Base-by-base conservation (phyloP, 208 protist species). In the Acanthamoeba royreba region DNA sequence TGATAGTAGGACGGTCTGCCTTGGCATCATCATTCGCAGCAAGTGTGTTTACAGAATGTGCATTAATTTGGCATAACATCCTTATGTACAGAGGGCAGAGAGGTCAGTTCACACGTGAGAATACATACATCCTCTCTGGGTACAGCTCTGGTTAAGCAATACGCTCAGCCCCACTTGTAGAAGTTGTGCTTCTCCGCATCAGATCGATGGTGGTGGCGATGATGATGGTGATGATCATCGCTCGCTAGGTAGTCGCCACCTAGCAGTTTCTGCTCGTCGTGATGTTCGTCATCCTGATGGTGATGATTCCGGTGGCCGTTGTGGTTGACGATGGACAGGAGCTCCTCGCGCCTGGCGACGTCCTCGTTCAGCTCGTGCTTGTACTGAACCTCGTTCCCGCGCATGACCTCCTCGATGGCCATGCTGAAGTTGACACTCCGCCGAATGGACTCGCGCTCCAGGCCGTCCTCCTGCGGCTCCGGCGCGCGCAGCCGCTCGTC, bases 121-220 rank as follows among this genome's bases (percentile, higher is more conserved):
- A n/a, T n/a, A n/a, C n/a, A n/a, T n/a, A n/a, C n/a, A n/a, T n/a
- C n/a, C n/a, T n/a, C n/a, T n/a, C n/a, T n/a, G n/a, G n/a, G n/a
- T n/a, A n/a, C n/a, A n/a, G n/a, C n/a, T n/a, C n/a, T n/a, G n/a
- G n/a, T n/a, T n/a, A n/a, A n/a, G n/a, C n/a, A n/a, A n/a, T 8
- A 25, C 55, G 11, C 33, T 77, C 35, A 77, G 66, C 66, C 66
- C 66, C 66, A 77, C 66, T 77, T 77, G 38, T 77, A 77, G 15
- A 77, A 77, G 66, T 77, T 77, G 66, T 77, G 66, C 66, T 77
- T 77, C 66, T 77, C 55, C n/a, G n/a, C n/a, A n/a, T n/a, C n/a
- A n/a, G n/a, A n/a, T n/a, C n/a, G n/a, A n/a, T n/a, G 25, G n/a
- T 31, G n/a, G n/a, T 72, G 15, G 28, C 42, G 61, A 11, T 72